Percentiles rank a stretch among this genome's conserved stretches.
phyloP scores from a whole-genome alignment of 345 rosid species.

The Diplotaxis tenuifolia region DNA sequence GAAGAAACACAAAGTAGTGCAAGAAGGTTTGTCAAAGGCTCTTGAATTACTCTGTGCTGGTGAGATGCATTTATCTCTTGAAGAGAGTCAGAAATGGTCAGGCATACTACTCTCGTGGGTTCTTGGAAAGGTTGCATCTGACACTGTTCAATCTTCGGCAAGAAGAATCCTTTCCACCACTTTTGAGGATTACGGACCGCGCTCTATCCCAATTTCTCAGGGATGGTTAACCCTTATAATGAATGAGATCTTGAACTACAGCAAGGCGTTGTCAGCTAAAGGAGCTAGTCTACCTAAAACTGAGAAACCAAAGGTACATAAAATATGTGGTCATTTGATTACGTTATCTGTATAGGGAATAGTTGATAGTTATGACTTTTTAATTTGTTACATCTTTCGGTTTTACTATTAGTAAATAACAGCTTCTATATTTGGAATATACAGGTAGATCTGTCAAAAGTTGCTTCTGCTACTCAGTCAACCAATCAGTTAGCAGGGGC shows the following conservation, averaged over 20 bases:
- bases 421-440: slow-evolving; percentile 45
- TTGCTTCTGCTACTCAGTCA: slow-evolving; percentile 61
- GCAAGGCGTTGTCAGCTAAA: slow-evolving; percentile 55
- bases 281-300: slow-evolving; percentile 55
- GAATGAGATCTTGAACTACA: slow-evolving; percentile 56
- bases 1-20: slow-evolving; percentile 60
- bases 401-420: background rate
- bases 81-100: slow-evolving; percentile 94
- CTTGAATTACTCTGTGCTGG: slow-evolving; percentile 68
- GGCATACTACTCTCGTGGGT: slow-evolving; percentile 82
- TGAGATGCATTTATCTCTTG: slow-evolving; percentile 66
- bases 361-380: background rate
- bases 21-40: slow-evolving; percentile 86
- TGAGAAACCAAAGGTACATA: slow-evolving; percentile 64
- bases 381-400: slow-evolving; percentile 9
- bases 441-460: slow-evolving; percentile 75
- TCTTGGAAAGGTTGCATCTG: slow-evolving; percentile 60
- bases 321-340: slow-evolving; percentile 23
- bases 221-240: slow-evolving; percentile 88
- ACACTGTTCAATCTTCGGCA: slow-evolving; percentile 63
- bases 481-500: slow-evolving; percentile 71
- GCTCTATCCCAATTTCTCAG: slow-evolving; percentile 78
- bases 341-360: background rate
- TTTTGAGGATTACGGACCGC: slow-evolving; percentile 78
- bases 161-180: slow-evolving; percentile 73